These are phyloP conservation scores for Ascochyta lentis DNA, from an alignment of 2,329 filamentous ascomycete species.

Conservation along the genomic window DNA sequence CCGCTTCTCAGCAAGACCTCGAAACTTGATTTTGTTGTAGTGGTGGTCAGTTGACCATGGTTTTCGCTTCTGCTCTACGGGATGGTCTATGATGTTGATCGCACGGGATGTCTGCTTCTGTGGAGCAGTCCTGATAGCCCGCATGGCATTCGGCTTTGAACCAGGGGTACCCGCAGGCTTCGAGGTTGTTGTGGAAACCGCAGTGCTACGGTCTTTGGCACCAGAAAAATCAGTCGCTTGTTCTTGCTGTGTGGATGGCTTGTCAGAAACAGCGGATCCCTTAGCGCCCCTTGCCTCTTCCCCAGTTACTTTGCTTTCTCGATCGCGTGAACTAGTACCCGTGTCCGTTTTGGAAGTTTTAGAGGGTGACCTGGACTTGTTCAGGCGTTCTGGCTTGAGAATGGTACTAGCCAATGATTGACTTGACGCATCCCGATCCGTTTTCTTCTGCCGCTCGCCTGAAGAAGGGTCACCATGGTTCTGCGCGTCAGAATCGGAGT, in stretches of 20 bases:
- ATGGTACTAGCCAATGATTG: neutral
- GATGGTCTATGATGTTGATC: slow-evolving; percentile 39
- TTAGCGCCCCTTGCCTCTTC: neutral
- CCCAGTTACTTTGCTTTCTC: neutral
- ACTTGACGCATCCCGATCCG: neutral
- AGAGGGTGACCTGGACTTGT: neutral
- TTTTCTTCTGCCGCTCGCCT: slow-evolving; percentile 5
- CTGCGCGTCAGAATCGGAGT: slow-evolving; percentile 2
- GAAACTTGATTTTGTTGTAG: slow-evolving; percentile 27
- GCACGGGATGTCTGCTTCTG: slow-evolving; percentile 6
- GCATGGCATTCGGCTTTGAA: neutral
- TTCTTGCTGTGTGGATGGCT: neutral
- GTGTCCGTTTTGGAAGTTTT: neutral
- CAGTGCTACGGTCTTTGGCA: neutral
- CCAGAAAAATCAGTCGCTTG: neutral
- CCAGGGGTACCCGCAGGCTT: neutral
- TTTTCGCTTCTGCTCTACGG: slow-evolving; percentile 16
- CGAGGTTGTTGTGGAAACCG: neutral
- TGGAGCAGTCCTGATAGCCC: slow-evolving; percentile 5
- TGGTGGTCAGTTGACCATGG: slow-evolving; percentile 21
- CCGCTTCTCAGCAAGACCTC: slow-evolving; percentile 28
- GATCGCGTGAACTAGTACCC: neutral
- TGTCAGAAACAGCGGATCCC: neutral
- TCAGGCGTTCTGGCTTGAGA: neutral
- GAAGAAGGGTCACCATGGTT: slow-evolving; percentile 15